Base-by-base conservation (phyloP, 1,284 basidiomycete genomes). In the Sparassis latifolia region DNA sequence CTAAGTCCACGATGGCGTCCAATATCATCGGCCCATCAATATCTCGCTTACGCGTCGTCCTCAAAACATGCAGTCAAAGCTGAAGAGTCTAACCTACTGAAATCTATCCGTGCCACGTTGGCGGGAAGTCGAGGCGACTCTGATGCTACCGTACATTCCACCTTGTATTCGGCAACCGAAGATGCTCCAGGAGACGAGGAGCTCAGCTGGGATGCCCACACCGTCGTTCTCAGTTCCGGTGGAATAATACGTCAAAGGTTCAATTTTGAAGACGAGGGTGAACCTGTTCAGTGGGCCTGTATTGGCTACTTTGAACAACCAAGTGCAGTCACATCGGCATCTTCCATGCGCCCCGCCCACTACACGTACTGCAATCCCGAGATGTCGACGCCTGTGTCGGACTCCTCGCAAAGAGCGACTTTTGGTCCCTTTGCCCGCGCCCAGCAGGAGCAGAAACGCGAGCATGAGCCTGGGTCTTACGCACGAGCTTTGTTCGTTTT, bases 401-500 rank as follows among this genome's bases (percentile, higher is more conserved):
- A 62, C 44, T 58, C 58, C 6, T 57, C 58, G 20, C 51, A 62
- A 31, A 57, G 66, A 10, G 60, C 62, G 1, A 77, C 82, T 0
- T 86, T 86, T 62, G 81, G 82, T 2, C 84, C 84, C 1, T 86
- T 86, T 57, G 49, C 62, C 45, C 61, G 60, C 40, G 59, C 62
- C 5, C 63, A 62, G 29, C 60, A 60, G 35, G 64, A 65, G 38
- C 59, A 62, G 33, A 65, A 64, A 47, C 58, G 62, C 37, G 59
- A 62, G 38, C 54, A 62, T 20, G 63, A 64, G 27, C 58, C 60
- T 6, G 58, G 55, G 7, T 65, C 73, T 2, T 69, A 72, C 4
- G 67, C 68, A 44, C 63, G 80, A 73, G 86, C 80, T 2, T 75
- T 92, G 1, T 91, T 89, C 62, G 74, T 96, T 40, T 90, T 95